These are phyloP conservation scores for Silene uniflora DNA, from an alignment of 148 eudicot species.

Conservation along the genomic window DNA sequence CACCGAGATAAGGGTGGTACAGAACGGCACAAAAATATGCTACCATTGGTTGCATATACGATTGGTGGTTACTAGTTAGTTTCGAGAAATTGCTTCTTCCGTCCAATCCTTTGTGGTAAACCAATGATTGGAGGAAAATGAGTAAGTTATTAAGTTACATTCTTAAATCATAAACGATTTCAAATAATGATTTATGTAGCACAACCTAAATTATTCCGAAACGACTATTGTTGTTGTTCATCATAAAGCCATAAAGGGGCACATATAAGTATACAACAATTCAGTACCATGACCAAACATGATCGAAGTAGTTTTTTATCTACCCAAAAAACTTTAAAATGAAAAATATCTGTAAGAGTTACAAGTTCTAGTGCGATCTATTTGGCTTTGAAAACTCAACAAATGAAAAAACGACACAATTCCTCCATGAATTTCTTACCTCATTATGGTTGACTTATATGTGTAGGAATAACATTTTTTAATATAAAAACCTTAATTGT, in stretches of 20 bases:
- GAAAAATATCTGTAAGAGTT: conserved; percentile 6
- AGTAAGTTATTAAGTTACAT: too few relatives aligned
- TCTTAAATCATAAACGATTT: too few relatives aligned
- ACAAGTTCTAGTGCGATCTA: conserved; percentile 2
- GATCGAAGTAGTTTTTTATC: not conserved
- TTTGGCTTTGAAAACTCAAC: not conserved
- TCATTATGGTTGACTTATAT: conserved; percentile 4
- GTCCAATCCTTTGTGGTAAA: too few relatives aligned
- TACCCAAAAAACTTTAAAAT: not conserved
- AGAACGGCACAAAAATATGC: too few relatives aligned
- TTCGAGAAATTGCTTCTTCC: not conserved
- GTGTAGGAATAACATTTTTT: conserved; percentile 6
- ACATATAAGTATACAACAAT: too few relatives aligned
- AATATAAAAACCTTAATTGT: conserved; percentile 21
- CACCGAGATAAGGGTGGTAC: too few relatives aligned
- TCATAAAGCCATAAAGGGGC: too few relatives aligned
- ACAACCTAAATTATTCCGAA: too few relatives aligned
- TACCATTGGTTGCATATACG: not conserved
- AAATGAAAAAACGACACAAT: not conserved
- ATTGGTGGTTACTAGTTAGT: not conserved
- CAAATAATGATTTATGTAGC: too few relatives aligned
- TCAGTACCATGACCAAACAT: too few relatives aligned
- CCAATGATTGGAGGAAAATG: too few relatives aligned
- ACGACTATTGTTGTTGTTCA: too few relatives aligned
- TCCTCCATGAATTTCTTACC: not conserved